Evolutionary conservation across 202 grass and related monocot genomes (phyloP), one percentile per base, ranked within the genome.

Genomic region (Tripidium arundinaceum): DNA sequence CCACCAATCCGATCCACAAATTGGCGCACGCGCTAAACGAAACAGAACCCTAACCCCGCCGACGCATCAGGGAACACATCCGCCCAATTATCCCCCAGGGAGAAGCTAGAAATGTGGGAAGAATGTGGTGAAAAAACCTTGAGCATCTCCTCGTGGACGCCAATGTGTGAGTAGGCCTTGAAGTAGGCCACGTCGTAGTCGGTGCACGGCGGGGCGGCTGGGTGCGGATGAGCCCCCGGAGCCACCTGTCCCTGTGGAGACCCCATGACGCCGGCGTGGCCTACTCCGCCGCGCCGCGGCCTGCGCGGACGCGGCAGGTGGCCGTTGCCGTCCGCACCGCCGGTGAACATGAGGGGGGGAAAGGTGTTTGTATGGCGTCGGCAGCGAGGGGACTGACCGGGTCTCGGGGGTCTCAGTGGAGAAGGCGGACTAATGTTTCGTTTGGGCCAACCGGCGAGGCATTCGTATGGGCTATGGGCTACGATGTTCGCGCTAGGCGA

Each of bases 61-160:
- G 39, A 70, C 49, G 34, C 62, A 65, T 0, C 38, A 59, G 11
- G 46, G 29, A 63, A 9, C 25, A 68, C 39, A 62, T n/a, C 29
- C 31, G 14, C 49, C 49, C 13, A 64, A 37, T 38, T 15, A 29
- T 19, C 50, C 38, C 6, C 2, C 65, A 62, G 45, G 39, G 34
- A 2, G 25, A 62, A 33, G 12, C 50, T 18, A 70, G 7, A 72
- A 12, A 55, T 21, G 16, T 0, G 42, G 26, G n/a, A 5, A 36
- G 39, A 79, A 21, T 10, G 49, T 1, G 58, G 41, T 11, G 41
- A 7, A 15, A 3, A 45, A 52, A 98, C 96, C 90, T 96, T 99
- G 60, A 99, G 88, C 96, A 96, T 99, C 83, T 96, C 96, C 86
- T 99, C 96, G 79, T 99, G 96, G 65, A 99, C 96, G 29, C 86